These are phyloP conservation scores for Eucalyptus pumila DNA, from an alignment of 345 rosid genomes.

Conservation along the genomic window DNA sequence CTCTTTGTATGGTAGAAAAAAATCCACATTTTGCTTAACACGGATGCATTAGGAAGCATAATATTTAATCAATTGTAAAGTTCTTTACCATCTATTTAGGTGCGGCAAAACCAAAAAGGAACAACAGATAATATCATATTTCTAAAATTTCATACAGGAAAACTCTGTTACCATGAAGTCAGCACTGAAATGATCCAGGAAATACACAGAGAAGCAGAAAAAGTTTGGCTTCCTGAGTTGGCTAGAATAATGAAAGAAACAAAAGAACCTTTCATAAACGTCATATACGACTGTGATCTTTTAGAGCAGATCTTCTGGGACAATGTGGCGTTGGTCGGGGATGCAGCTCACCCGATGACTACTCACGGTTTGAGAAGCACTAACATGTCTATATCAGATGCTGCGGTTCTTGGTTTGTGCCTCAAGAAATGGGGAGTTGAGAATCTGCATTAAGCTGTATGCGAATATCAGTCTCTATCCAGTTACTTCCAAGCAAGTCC, in stretches of 20 bases:
- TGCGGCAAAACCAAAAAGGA: not conserved
- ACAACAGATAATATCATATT: not conserved
- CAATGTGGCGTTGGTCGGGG: conserved; percentile 52
- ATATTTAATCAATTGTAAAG: not conserved
- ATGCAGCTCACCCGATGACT: conserved; percentile 73
- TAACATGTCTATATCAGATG: conserved; percentile 69
- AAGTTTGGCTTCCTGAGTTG: conserved; percentile 48
- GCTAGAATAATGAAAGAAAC: conserved; percentile 53
- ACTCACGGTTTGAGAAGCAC: conserved; percentile 79
- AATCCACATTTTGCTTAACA: not conserved
- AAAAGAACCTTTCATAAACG: conserved; percentile 59
- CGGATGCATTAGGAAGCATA: not conserved
- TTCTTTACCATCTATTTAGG: not conserved
- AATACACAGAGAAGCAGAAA: conserved; percentile 55
- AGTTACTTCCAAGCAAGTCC: conserved; percentile 51
- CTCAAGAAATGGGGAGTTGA: conserved; percentile 33
- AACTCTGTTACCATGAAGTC: conserved; percentile 59
- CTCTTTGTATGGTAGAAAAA: not conserved
- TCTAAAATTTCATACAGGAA: conserved; percentile 12
- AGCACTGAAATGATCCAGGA: conserved; percentile 33
- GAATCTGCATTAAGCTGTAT: conserved; percentile 34
- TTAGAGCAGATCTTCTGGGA: conserved; percentile 31
- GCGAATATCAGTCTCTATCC: conserved; percentile 51
- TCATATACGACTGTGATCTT: conserved; percentile 65
- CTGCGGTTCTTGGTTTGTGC: conserved; percentile 53